Base-by-base conservation (phyloP, 805 yeast species). In the Starmera quercuum region DNA sequence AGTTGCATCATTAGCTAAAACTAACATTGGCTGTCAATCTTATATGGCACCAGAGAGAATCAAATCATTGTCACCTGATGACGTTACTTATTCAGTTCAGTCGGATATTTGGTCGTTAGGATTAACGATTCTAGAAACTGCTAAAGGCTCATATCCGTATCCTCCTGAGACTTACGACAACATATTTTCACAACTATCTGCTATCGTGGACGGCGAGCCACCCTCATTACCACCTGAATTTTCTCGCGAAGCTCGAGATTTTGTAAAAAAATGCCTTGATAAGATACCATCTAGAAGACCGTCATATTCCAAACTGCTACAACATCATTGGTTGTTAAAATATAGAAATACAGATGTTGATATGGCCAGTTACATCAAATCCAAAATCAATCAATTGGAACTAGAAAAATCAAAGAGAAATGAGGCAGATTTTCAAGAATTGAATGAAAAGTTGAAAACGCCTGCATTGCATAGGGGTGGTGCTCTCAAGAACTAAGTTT, bases 1-100 rank as follows among this genome's bases (percentile, higher is more conserved):
- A 40, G 97, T 92, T 16, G 95, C 97, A 2, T 85, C 95, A 0
- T 67, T 90, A 47, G 97, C 97, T 12, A 78, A 86, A 49, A 90
- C 98, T 0, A 90, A 92, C 48, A 86, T 90, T 44, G 98, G 98
- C 5, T 90, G 98, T 59, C 98, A 92, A 60, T 83, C 95, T 1
- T 90, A 90, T 58, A 92, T 92, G 97, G 97, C 97, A 1, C 98
- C 98, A 1, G 98, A 90, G 55, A 73, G 98, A 51, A 92, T 92
- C 46, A 78, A 79, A 51, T 74, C 83, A 1, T 49, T 71, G 40
- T 77, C 64, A 42, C 90, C 87, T 2, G 87, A 82, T 51, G 88
- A 77, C 44, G 67, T 74, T 7, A 75, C 92, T 0, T 90, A 90
- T 58, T 78, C 96, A 2, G 95, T 87, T 4, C 97, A 90, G 52